Evolutionary conservation across 1,284 basidiomycete genomes (phyloP), one percentile per base, ranked within the genome.

Genomic region (Boletellus dicymbophilus): DNA sequence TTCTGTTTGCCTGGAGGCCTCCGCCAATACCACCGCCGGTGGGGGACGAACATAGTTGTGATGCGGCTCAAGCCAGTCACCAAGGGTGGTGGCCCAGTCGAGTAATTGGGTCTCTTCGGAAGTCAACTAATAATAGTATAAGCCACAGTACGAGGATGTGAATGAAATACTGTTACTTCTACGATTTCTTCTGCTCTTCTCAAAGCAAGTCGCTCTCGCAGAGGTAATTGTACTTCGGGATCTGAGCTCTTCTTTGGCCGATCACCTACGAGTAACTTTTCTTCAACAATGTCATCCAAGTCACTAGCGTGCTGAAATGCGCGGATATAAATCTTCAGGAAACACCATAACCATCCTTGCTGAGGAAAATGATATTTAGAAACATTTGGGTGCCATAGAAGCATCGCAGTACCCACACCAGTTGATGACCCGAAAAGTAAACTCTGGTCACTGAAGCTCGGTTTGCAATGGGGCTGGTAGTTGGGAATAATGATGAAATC

Each of bases 401-500:
- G 15, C 6, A 37, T 15, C 23, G 22, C 33, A 28, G 46, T 38
- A 63, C 77, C 55, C 65, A 90, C 90, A 38, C 82, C 84, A 58
- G 82, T 79, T 23, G 73, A 69, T 46, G 78, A 81, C 22, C 73
- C 78, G 44, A 90, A 82, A 23, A 91, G 68, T 18, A 80, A 65
- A 0, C 86, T 90, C 62, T 90, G 88, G 40, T 82, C 70, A 55
- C 84, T 76, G 50, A 90, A 77, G 4, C 75, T 72, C 12, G 71
- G 63, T 20, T 71, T 72, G 31, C 61, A 65, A 34, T 65, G 71
- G 2, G 88, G 87, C 61, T 93, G 91, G 59, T 90, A 88, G 63
- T 84, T 84, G 11, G 86, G 80, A n/a, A 93, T 70, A 48, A 93
- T 84, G 39, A 76, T 75, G 58, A 85, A 85, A 69, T 94, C 92